Base-by-base conservation (phyloP, 257 asterid genomes). In the Verbascum thapsus region DNA sequence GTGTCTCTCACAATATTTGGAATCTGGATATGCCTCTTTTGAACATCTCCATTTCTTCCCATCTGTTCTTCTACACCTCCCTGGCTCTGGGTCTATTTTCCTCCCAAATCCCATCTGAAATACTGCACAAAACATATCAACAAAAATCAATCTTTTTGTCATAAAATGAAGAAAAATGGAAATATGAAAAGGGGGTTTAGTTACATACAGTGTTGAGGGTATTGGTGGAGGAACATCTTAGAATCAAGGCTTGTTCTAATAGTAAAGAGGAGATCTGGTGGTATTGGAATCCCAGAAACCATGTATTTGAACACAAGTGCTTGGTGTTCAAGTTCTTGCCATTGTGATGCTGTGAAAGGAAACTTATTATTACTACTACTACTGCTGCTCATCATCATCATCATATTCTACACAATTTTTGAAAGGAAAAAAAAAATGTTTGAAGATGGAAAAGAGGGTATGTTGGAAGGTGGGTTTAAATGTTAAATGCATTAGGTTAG, bases 1-100 rank as follows among this genome's bases (percentile, higher is more conserved):
- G 92, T 92, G 98, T 43, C 98, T 81, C 42, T 92, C 98, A 68
- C 98, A 92, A 91, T 92, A 92, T 75, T 92, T 92, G 30, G 98
- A 92, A 79, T 92, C 98, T 12, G 96, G 88, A 55, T 82, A 88
- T 0, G 97, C 97, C 68, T 88, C 97, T 71, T 91, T 91, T 0
- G 98, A 86, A 64, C 98, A 91, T 51, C 98, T 76, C 98, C 98
- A 91, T 38, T 91, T 91, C 74, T 91, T 91, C 7, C 98, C 98
- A 77, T 91, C 98, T 26, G 98, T 91, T 72, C 98, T 83, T 41
- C 99, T 69, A 64, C 99, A 92, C 45, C 99, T 84, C 53, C 99
- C 99, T 55, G 99, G 99, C 71, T 92, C 99, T 17, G 96, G 90
- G 72, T 89, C 99, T 44, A 89, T 79, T 52, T 92, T 92, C 56